Base-by-base conservation (phyloP, 306 rosid species). In the Vigna trinervia region DNA sequence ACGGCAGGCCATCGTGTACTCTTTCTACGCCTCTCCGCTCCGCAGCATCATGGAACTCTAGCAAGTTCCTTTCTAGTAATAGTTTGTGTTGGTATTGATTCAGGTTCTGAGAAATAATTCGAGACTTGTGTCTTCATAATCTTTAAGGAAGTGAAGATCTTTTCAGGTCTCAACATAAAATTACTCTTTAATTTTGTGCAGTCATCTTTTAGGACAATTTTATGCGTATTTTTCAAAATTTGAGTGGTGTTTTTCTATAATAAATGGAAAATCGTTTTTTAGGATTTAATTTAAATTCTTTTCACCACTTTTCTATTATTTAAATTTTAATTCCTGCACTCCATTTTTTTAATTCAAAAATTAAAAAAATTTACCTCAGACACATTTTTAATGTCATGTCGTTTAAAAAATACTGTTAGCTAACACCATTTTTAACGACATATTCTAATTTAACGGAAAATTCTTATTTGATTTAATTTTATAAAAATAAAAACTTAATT, bases 11-110 rank as follows among this genome's bases (percentile, higher is more conserved):
- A 20, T 88, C 6, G 87, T 90, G 0, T 88, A 87, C 81, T 86
- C 90, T 32, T 92, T 93, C 50, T 88, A 91, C 63, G 84, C 88
- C n/a, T 90, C 96, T 20, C 47, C 65, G 8, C 79, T 83, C 80
- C 86, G 69, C 84, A 91, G 89, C 75, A 70, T 93, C 84, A 89
- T 91, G 97, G 98, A 93, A 36, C 41, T 65, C 26, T 71, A 13
- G 10, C 51, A 65, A 66, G 11, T 32, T 6, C 74, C 62, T 12
- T 65, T 43, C 20, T 68, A 39, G 15, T 73, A 46, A 36, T 41
- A 41, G 1, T 41, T 47, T n/a, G 57, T 51, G 8, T 57, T 57
- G n/a, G 0, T 11, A 45, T 3, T 3, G 11, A 2, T 63, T 54
- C 70, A 82, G 82, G 78, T 62, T 56, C 48, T 46, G 51, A 59